A percentile compares a stretch with the other conserved stretches of the same genome.
These are phyloP conservation scores for Suhomyces guaymorum DNA, from an alignment of 1,139 yeast genomes.

Conservation along the genomic window DNA sequence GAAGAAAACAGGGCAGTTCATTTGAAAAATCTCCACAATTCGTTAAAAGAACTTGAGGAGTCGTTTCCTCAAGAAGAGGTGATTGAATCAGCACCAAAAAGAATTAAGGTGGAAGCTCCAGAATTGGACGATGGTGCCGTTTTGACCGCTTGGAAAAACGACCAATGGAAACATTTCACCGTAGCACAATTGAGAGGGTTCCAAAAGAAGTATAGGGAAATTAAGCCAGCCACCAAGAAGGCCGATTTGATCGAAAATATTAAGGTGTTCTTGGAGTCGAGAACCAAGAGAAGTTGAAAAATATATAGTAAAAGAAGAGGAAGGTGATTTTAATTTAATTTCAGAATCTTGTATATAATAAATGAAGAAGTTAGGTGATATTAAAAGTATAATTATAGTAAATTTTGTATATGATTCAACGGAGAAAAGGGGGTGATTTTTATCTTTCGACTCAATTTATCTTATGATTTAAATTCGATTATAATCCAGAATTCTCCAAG, in stretches of 20 bases:
- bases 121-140: conserved; percentile 37
- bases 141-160: conserved; percentile 40
- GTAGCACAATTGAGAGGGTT: conserved; percentile 44
- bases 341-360: too few relatives aligned
- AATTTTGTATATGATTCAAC: too few relatives aligned
- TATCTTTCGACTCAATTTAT: too few relatives aligned
- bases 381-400: too few relatives aligned
- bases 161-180: conserved; percentile 35
- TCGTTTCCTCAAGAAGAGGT: conserved; percentile 16
- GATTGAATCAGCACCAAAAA: conserved; percentile 17
- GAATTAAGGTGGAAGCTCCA: conserved; percentile 21
- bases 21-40: conserved; percentile 19
- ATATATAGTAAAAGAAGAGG: too few relatives aligned
- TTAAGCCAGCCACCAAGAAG: conserved; percentile 40
- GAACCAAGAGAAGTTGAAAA: conserved; percentile 1
- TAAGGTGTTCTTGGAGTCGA: conserved; percentile 21
- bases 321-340: too few relatives aligned
- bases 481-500: too few relatives aligned
- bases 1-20: conserved; percentile 10
- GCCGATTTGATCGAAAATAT: conserved; percentile 47
- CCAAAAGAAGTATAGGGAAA: conserved; percentile 34
- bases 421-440: too few relatives aligned
- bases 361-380: too few relatives aligned
- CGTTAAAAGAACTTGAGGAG: conserved; percentile 16
- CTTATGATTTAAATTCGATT: too few relatives aligned